Percentiles rank a stretch among this genome's conserved stretches.
Conservation (phyloP, 2,329 filamentous ascomycete species). For the Sclerotinia trifoliorum region DNA sequence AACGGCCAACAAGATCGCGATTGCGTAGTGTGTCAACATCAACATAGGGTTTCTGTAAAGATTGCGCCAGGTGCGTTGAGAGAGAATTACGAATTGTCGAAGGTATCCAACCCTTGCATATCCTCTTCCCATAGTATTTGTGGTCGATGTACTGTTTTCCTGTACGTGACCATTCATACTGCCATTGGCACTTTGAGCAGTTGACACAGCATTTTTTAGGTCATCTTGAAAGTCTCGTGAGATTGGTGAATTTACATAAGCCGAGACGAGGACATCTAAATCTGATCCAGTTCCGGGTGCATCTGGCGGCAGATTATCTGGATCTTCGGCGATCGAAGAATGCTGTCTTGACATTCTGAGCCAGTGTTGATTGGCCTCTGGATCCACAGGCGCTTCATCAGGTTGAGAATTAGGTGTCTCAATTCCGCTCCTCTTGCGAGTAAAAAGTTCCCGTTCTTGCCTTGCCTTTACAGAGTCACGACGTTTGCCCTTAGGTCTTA, state of each 20-base stretch:
- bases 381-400: slow-evolving; percentile 50
- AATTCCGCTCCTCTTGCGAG: slow-evolving; percentile 67
- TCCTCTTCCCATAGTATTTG: slow-evolving; percentile 65
- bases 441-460: slow-evolving; percentile 89
- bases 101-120: slow-evolving; percentile 78
- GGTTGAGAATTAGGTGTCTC: slow-evolving; percentile 64
- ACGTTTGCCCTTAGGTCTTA: slow-evolving; percentile 67
- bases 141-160: slow-evolving; percentile 48
- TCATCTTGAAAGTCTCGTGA: slow-evolving; percentile 72
- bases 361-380: slow-evolving; percentile 55
- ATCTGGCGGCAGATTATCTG: slow-evolving; percentile 58
- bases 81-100: slow-evolving; percentile 85
- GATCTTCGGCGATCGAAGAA: slow-evolving; percentile 65
- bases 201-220: slow-evolving; percentile 66
- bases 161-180: slow-evolving; percentile 53
- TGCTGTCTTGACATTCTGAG: slow-evolving; percentile 56
- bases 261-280: slow-evolving; percentile 75
- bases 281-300: slow-evolving; percentile 66
- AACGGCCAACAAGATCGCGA: slow-evolving; percentile 89
- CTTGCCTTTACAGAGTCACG: slow-evolving; percentile 78
- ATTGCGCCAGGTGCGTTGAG: slow-evolving; percentile 91
- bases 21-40: slow-evolving; percentile 98
- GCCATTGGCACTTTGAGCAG: slow-evolving; percentile 67
- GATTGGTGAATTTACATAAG: slow-evolving; percentile 77
- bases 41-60: slow-evolving; percentile 96